Evolutionary conservation across 116 monocot species (phyloP).

Genomic region (Papilionanthe hybrid): DNA sequence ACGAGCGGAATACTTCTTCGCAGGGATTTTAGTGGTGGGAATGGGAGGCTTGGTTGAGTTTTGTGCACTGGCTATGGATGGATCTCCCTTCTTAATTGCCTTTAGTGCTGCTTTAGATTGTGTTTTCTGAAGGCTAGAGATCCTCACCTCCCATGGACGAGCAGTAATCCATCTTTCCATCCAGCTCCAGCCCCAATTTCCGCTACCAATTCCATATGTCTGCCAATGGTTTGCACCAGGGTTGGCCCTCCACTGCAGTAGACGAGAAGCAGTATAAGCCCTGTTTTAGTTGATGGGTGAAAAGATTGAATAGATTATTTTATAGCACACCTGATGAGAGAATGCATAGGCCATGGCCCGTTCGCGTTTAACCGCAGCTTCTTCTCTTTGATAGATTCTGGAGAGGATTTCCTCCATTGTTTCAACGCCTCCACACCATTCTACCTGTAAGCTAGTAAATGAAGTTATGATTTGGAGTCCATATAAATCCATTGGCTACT

Average conservation of each 20-base stretch:
- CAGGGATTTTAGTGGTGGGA: constrained; percentile 16
- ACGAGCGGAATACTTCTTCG: constrained; percentile 20
- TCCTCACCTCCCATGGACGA: constrained; percentile 72
- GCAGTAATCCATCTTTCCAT: constrained; percentile 68
- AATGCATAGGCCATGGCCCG: constrained; percentile 87
- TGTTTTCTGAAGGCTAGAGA: constrained; percentile 10
- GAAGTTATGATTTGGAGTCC: not conserved
- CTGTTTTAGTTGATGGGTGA: not conserved
- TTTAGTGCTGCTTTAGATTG: constrained; percentile 30
- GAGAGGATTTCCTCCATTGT: constrained; percentile 66
- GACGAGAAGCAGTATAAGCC: no score
- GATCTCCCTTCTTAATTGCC: constrained; percentile 9
- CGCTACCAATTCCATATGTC: constrained; percentile 50
- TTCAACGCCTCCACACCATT: constrained; percentile 78
- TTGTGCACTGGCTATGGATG: not conserved
- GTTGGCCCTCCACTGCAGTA: constrained; percentile 58
- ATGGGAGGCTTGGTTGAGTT: constrained; percentile 13
- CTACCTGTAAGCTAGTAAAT: constrained; percentile 30
- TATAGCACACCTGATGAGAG: constrained; percentile 61
- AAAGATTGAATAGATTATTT: not conserved
- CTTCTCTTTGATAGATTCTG: constrained; percentile 72
- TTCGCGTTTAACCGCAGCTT: constrained; percentile 82
- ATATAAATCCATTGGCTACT: not conserved
- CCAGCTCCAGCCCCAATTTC: constrained; percentile 91
- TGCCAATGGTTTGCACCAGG: constrained; percentile 37